These are phyloP conservation scores for Spergularia azorica DNA, from an alignment of 179 eudicot species.

Conservation along the genomic window DNA sequence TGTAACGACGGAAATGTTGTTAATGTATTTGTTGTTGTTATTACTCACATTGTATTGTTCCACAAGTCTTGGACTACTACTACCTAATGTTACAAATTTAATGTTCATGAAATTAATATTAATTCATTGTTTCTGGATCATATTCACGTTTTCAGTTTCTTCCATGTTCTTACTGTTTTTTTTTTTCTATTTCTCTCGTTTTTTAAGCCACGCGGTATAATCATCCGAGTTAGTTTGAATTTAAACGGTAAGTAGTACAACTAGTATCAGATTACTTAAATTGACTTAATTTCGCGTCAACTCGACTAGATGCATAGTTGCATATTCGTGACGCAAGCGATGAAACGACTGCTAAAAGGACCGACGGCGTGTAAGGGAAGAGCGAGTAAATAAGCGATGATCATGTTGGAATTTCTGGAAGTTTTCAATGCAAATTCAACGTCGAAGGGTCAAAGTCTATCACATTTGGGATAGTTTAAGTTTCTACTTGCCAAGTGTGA, in stretches of 20 bases:
- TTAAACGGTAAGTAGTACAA: no score
- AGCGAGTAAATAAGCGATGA: no score
- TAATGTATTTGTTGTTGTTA: neutral
- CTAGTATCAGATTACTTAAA: no score
- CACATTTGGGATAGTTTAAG: neutral
- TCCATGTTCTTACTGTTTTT: neutral
- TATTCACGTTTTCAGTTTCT: neutral
- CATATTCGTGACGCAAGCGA: neutral
- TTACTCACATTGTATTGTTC: constrained; percentile 15
- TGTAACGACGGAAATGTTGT: neutral
- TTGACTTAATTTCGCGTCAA: no score
- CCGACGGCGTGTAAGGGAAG: neutral
- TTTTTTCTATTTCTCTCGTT: no score
- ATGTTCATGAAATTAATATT: neutral
- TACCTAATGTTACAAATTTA: neutral
- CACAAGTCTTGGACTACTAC: constrained; percentile 14
- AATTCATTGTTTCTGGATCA: constrained; percentile 8
- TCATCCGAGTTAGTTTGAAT: no score
- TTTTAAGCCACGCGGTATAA: neutral
- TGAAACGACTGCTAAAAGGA: neutral
- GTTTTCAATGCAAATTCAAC: neutral
- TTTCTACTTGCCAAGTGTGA: constrained; percentile 21
- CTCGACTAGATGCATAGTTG: neutral
- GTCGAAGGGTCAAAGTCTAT: constrained; percentile 14
- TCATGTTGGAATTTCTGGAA: neutral